phyloP scores from a whole-genome alignment of 495 filamentous ascomycete species.

The Aspergillus homomorphus region DNA sequence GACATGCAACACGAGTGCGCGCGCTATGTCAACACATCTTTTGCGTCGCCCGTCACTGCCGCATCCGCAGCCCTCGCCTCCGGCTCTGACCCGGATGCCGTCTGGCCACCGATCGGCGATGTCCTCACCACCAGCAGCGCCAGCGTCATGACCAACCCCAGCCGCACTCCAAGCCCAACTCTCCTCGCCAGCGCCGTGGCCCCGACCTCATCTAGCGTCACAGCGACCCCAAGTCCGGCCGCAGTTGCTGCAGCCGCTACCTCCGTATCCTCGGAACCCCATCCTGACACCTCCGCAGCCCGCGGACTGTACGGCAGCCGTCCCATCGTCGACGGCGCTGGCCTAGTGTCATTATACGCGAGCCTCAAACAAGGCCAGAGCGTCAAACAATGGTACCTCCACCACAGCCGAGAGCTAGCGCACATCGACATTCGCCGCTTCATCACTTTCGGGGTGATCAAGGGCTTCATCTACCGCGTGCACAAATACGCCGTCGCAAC shows the following conservation, averaged over 20 bases:
- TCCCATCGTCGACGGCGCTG: slow-evolving; percentile 37
- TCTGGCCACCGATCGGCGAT: slow-evolving; percentile 42
- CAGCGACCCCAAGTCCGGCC: slow-evolving; percentile 1
- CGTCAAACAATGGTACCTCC: slow-evolving; percentile 75
- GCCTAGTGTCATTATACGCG: slow-evolving; percentile 64
- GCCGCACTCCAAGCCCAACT: slow-evolving; percentile 13
- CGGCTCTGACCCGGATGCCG: slow-evolving; percentile 36
- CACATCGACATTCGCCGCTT: slow-evolving; percentile 85
- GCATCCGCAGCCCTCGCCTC: slow-evolving; percentile 20
- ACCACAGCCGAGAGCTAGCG: slow-evolving; percentile 62
- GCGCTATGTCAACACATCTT: slow-evolving; percentile 64
- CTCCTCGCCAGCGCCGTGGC: slow-evolving; percentile 8
- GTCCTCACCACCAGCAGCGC: slow-evolving; percentile 7
- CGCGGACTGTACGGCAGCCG: neutral
- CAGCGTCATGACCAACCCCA: slow-evolving; percentile 23
- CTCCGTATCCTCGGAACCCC: slow-evolving; percentile 7
- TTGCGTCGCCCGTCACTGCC: slow-evolving; percentile 32
- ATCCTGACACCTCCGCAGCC: slow-evolving; percentile 3
- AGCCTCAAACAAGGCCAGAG: slow-evolving; percentile 72
- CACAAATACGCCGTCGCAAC: slow-evolving; percentile 82
- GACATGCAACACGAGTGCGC: slow-evolving; percentile 81
- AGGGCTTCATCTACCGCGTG: slow-evolving; percentile 89
- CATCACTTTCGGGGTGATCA: slow-evolving; percentile 93
- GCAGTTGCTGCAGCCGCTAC: neutral
- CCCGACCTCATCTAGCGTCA: slow-evolving; percentile 9